Evolutionary conservation across 2,329 filamentous ascomycete genomes (phyloP).

Genomic region (Nothomitra cinnamomea): DNA sequence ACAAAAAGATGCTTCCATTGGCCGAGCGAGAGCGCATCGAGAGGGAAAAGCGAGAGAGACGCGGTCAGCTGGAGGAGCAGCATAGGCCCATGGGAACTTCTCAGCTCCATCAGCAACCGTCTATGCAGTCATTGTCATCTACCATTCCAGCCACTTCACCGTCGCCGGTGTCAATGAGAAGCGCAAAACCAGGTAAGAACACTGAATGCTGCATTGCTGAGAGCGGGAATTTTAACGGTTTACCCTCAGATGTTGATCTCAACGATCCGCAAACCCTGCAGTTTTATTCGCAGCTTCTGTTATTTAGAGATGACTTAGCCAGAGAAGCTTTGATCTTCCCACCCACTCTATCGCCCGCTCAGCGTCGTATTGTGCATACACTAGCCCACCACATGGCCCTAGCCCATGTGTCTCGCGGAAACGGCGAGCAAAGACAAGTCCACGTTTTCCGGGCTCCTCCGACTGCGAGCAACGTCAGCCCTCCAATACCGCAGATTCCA

Average conservation of each 20-base stretch:
- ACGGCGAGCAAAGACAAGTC: slow-evolving; percentile 73
- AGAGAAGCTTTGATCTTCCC: slow-evolving; percentile 77
- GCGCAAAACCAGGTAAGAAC: slow-evolving; percentile 27
- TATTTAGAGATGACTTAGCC: slow-evolving; percentile 68
- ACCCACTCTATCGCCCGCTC: slow-evolving; percentile 58
- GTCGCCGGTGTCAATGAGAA: slow-evolving; percentile 46
- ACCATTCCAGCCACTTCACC: slow-evolving; percentile 43
- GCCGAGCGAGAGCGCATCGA: slow-evolving; percentile 92
- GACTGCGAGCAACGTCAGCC: slow-evolving; percentile 36
- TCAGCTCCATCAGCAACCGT: slow-evolving; percentile 68
- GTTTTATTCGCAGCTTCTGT: slow-evolving; percentile 76
- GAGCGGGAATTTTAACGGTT: slow-evolving; percentile 2
- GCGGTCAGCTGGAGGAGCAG: slow-evolving; percentile 92
- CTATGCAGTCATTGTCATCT: slow-evolving; percentile 61
- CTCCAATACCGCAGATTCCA: slow-evolving; percentile 43
- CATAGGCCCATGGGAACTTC: slow-evolving; percentile 53
- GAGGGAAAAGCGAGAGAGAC: slow-evolving; percentile 86
- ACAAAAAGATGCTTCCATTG: slow-evolving; percentile 97
- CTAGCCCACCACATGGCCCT: slow-evolving; percentile 90
- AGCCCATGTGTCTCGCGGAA: slow-evolving; percentile 77
- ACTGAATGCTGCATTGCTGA: slow-evolving; percentile 6
- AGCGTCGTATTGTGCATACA: slow-evolving; percentile 83
- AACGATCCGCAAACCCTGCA: slow-evolving; percentile 78
- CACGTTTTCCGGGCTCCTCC: slow-evolving; percentile 55
- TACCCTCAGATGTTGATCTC: slow-evolving; percentile 53